Evolutionary conservation across 805 yeast genomes (phyloP), one percentile per base, ranked within the genome.

Genomic region (Suhomyces sp.): DNA sequence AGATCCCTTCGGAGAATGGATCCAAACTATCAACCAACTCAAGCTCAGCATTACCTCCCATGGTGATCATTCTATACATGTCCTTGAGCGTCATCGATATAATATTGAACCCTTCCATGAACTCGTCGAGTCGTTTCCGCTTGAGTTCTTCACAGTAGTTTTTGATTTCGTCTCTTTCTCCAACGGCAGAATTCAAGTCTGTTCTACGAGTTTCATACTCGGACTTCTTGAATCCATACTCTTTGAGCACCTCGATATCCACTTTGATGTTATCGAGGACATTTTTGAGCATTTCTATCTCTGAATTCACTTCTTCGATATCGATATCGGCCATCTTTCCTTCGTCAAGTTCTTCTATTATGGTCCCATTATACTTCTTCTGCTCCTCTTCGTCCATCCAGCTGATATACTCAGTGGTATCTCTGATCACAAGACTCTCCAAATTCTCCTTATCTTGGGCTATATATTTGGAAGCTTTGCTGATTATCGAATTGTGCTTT

Each of bases 41-140:
- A 35, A 94, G 77, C 68, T 94, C 99, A 0, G 99, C 99, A 73
- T 93, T 94, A 33, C 99, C 99, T 26, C 99, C 99, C 96, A 93
- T 91, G 0, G 99, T 94, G 55, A 94, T 94, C 96, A 94, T 89
- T 65, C 92, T 96, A 64, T 94, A 94, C 98, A 94, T 92, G 62
- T 90, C 97, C 67, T 93, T 94, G 58, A 94, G 79, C 6, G 96
- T 88, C 66, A 85, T 76, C 1, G 97, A 90, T 27, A 94, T 94
- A 19, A 84, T 79, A 58, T 85, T 82, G 73, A 96, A 94, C 0
- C 99, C 99, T 56, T 82, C 83, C 96, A 91, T 91, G 64, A 94
- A 94, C 68, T 94, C 97, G 56, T 86, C 91, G 50, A 88, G 76
- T 50, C 98, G 76, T 54, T 79, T 83, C 51, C 86, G 82, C 66